phyloP scores from a whole-genome alignment of 1,284 basidiomycete species.

The Exobasidium rhododendri region DNA sequence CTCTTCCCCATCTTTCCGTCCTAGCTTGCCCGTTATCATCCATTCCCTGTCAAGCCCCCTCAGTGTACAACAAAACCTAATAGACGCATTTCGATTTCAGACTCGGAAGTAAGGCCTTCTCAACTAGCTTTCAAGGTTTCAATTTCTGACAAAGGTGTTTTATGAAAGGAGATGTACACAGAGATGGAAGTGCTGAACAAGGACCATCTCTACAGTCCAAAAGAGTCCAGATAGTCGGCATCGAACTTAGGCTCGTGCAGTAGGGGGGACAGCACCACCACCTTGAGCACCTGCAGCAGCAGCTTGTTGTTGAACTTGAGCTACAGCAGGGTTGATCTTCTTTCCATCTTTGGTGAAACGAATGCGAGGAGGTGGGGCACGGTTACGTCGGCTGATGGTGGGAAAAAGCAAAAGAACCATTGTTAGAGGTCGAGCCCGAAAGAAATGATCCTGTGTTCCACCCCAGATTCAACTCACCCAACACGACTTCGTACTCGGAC shows the following conservation, averaged over 20 bases:
- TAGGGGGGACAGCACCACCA: constrained; percentile 17
- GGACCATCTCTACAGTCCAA: neutral
- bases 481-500: constrained; percentile 49
- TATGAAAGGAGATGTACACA: neutral
- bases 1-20: no score
- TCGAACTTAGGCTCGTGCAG: constrained; percentile 15
- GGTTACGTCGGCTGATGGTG: constrained; percentile 50
- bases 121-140: no score
- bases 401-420: neutral
- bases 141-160: neutral
- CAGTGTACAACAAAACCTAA: no score
- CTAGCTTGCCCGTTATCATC: no score
- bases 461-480: no score
- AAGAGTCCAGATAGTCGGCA: neutral
- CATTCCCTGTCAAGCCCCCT: no score
- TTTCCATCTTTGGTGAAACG: constrained; percentile 94
- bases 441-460: no score
- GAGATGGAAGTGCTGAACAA: neutral
- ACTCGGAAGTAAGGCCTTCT: no score
- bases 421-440: neutral
- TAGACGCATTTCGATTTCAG: no score
- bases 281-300: constrained; percentile 16
- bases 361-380: constrained; percentile 79
- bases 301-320: constrained; percentile 35
- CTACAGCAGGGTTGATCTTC: constrained; percentile 58